phyloP scores from a whole-genome alignment of 441 rosid genomes.

The Populus trichocarpa region DNA sequence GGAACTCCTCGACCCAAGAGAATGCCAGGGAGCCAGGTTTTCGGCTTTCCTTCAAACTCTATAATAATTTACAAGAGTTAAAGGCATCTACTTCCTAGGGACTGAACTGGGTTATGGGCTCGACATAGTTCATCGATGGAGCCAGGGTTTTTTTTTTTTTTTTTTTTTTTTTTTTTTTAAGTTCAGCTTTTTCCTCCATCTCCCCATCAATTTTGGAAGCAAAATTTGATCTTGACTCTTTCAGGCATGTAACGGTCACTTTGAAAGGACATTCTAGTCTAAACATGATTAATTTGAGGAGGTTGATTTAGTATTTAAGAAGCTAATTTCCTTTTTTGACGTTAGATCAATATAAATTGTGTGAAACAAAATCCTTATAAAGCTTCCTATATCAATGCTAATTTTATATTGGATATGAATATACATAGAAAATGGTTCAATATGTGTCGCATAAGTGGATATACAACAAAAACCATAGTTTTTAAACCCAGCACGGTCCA shows the following conservation, averaged over 20 bases:
- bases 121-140: background rate
- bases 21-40: background rate
- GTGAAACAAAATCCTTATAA: background rate
- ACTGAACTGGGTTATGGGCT: background rate
- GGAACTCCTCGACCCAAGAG: background rate
- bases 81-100: background rate
- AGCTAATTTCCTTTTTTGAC: background rate
- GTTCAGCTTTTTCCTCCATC: background rate
- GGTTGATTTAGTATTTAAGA: background rate
- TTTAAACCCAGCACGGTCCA: too few species aligned
- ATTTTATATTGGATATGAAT: too few species aligned
- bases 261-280: background rate
- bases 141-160: background rate
- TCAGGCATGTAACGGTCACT: background rate
- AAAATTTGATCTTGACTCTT: background rate
- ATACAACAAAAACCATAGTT: background rate
- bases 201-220: background rate
- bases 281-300: background rate
- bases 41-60: background rate
- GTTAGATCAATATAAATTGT: too few species aligned
- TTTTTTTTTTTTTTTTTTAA: too few species aligned
- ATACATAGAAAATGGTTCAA: too few species aligned
- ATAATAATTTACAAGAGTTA: background rate
- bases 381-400: background rate
- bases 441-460: background rate